Base-by-base conservation (phyloP, 805 yeast species). In the Cyberlindnera xylosilytica region DNA sequence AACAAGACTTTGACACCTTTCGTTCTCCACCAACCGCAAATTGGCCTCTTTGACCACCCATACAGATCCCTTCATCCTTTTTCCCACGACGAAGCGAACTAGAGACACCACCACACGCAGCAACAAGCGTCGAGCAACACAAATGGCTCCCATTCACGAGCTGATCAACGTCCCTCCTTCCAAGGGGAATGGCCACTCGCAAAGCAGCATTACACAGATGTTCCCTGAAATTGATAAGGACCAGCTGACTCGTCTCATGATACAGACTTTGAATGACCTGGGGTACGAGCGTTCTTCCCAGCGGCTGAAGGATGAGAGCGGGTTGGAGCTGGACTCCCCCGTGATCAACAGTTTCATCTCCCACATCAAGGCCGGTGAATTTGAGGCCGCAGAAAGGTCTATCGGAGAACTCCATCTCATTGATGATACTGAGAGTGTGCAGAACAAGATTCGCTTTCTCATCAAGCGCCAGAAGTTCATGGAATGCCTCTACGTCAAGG, bases 251-350 rank as follows among this genome's bases (percentile, higher is more conserved):
- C 66, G 77, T 38, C 58, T 78, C 22, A 54, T 78, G 31, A 69
- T 77, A 28, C 80, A 77, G 49, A 61, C 78, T 1, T 55, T 78
- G 38, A 60, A 63, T 28, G 81, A 76, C 44, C 47, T 78, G 44
- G 81, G 81, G 4, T 76, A 71, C 50, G 42, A 53, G 4, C 50
- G 59, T 3, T 56, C 76, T 0, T 71, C 78, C 0, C 46, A 57
- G 4, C 40, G 50, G 4, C 57, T 78, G 31, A 72, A 70, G 44
- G 45, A 56, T 5, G 78, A 74, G 51, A 63, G 68, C 44, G 68
- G 69, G 8, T 44, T 66, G 20, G 59, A 62, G 40, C 57, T 67
- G 6, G 78, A 74, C 47, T 63, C 76, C 1, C 64, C 66, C 7
- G 62, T 61, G 4, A 72, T 76, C 22, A 65, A 64, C 22, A 49